A percentile compares a stretch with the other conserved stretches of the same genome.
These are phyloP conservation scores for Metarhizium guizhouense DNA, from an alignment of 2,329 filamentous ascomycete genomes.

Conservation along the genomic window DNA sequence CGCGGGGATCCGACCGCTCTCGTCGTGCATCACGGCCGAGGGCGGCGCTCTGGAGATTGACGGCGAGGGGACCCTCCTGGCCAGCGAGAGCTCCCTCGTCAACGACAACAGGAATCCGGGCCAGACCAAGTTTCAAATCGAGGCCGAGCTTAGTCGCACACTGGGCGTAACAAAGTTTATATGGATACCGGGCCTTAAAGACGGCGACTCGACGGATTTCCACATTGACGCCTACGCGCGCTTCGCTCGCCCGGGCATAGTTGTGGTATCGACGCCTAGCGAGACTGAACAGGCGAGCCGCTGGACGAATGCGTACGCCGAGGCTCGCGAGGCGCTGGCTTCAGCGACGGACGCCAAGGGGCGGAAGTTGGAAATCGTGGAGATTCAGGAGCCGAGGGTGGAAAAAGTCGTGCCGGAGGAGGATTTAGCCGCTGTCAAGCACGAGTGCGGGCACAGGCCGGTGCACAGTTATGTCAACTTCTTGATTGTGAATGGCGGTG, in stretches of 20 bases:
- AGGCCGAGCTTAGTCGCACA: slow-evolving; percentile 11
- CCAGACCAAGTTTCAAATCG: slow-evolving; percentile 10
- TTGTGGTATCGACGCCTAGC: slow-evolving; percentile 8
- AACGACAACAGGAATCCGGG: slow-evolving; percentile 20
- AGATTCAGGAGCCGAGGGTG: slow-evolving; percentile 12
- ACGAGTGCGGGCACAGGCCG: slow-evolving; percentile 2
- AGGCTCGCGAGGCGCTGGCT: too few relatives aligned
- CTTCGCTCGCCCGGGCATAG: slow-evolving; percentile 14
- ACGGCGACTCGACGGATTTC: slow-evolving; percentile 17
- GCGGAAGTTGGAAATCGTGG: slow-evolving; percentile 12
- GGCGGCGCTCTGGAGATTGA: slow-evolving; percentile 19
- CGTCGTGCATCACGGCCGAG: slow-evolving; percentile 9
- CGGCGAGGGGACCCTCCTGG: slow-evolving; percentile 18
- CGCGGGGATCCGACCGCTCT: background rate
- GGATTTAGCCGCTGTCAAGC: slow-evolving; percentile 2
- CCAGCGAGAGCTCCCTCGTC: slow-evolving; percentile 19
- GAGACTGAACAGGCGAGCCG: too few relatives aligned
- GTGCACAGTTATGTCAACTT: slow-evolving; percentile 17
- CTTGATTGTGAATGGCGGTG: slow-evolving; percentile 18
- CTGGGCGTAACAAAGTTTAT: slow-evolving; percentile 18
- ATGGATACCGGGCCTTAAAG: slow-evolving; percentile 17
- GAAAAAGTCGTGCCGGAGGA: background rate
- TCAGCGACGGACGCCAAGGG: slow-evolving; percentile 10
- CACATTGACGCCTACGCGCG: slow-evolving; percentile 20
- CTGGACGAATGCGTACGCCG: too few relatives aligned